Evolutionary conservation across 1,139 yeast species (phyloP).

Genomic region (Spencermartinsiella ligniputridi): DNA sequence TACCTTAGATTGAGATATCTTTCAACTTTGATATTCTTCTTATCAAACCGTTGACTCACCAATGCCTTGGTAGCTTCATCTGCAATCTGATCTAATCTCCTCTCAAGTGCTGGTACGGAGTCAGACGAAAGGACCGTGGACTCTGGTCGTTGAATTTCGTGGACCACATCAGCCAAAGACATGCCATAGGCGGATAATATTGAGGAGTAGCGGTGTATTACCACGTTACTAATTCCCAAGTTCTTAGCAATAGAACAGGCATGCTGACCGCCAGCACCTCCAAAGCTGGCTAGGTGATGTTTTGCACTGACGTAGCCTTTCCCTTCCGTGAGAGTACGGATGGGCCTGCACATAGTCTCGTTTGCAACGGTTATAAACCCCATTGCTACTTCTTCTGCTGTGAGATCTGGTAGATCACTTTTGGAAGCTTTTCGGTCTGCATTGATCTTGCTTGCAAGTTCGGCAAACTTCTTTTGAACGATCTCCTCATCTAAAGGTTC

Average conservation of each 20-base stretch:
- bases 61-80: conserved; percentile 37
- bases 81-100: conserved; percentile 37
- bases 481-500: conserved; percentile 32
- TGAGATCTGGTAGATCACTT: conserved; percentile 24
- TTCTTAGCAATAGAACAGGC: conserved; percentile 45
- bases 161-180: conserved; percentile 50
- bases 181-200: conserved; percentile 35
- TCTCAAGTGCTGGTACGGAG: conserved; percentile 30
- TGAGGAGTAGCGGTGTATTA: conserved; percentile 46
- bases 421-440: conserved; percentile 21
- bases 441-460: conserved; percentile 31
- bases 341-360: conserved; percentile 50
- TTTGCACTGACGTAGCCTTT: conserved; percentile 42
- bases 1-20: conserved; percentile 73
- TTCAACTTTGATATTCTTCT: conserved; percentile 44
- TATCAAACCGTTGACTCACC: conserved; percentile 44
- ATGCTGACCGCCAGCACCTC: conserved; percentile 56
- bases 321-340: conserved; percentile 47
- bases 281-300: conserved; percentile 47
- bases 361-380: conserved; percentile 50
- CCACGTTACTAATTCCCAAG: conserved; percentile 40
- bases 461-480: conserved; percentile 29
- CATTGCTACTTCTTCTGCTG: conserved; percentile 44
- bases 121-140: conserved; percentile 34
- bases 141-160: conserved; percentile 57